Base-by-base conservation (phyloP, 306 rosid genomes). In the Spatholobus suberectus region DNA sequence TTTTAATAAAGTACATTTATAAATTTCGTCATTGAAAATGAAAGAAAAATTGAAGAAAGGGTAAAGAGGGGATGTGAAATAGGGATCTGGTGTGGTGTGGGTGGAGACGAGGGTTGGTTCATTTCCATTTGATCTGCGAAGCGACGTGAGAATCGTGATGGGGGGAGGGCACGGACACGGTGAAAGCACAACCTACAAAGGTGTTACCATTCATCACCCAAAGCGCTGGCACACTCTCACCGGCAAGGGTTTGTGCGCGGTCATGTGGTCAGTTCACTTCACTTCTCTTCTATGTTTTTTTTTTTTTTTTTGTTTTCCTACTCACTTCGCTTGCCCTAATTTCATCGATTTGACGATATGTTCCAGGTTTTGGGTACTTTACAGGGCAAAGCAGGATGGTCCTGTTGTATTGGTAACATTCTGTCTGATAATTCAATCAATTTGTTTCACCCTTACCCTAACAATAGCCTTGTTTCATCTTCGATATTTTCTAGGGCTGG, bases 331-430 rank as follows among this genome's bases (percentile, higher is more conserved):
- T 47, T n/a, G 10, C 85, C 71, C 63, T 58, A 82, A 74, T 74
- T 77, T 44, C 0, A 12, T 65, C 13, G 1, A 78, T 51, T 67
- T 4, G 4, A 21, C 46, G 9, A 11, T 70, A 21, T 76, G 9
- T 51, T 61, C 5, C 89, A 95, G 98, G 98, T 95, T 95, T 80
- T 95, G 99, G 99, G 65, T 95, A 6, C 47, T 95, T 75, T 95
- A 95, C 87, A 92, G 99, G 77, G 99, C 99, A 79, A 95, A 95
- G 87, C 93, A 95, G 90, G 99, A 95, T 82, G 99, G 81, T 67
- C 99, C 99, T 72, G 99, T 93, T 51, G 98, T 93, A 29, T 71
- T 95, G 97, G 98, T 95, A 88, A 87, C 73, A 34, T 18, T 65
- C 24, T 61, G 37, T 12, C 0, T 61, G 20, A 13, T 59, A 27